Conservation (phyloP, 164 flowering plant species). For the Platanus orientalis region DNA sequence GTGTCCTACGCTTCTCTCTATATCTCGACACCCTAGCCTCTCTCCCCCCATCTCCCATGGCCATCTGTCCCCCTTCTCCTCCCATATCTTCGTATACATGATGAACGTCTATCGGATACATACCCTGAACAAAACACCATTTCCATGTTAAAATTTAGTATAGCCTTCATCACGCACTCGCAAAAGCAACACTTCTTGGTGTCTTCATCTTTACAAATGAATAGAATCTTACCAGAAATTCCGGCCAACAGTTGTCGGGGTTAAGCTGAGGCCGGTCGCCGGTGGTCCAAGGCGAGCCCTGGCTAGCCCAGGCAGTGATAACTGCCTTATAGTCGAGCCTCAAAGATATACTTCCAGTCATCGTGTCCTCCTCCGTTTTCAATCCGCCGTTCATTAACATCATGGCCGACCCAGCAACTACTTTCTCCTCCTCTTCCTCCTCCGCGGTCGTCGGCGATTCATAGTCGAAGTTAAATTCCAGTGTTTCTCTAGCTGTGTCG, state of each 20-base stretch:
- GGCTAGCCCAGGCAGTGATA: conserved; percentile 64
- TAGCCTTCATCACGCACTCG: no score
- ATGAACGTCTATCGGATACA: conserved; percentile 29
- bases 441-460: conserved; percentile 36
- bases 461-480: conserved; percentile 56
- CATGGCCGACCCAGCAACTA: conserved; percentile 2
- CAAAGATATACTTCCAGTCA: conserved; percentile 30
- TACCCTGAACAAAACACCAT: conserved; percentile 23
- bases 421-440: conserved; percentile 43
- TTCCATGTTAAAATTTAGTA: neutral
- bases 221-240: conserved; percentile 2
- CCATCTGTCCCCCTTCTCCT: conserved; percentile 23
- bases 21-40: conserved; percentile 89
- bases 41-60: conserved; percentile 57
- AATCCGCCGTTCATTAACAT: conserved; percentile 1
- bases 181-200: no score
- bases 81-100: conserved; percentile 27
- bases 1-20: conserved; percentile 77
- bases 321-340: conserved; percentile 65
- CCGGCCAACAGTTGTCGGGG: conserved; percentile 55
- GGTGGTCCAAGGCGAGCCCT: conserved; percentile 71
- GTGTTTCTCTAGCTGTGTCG: conserved; percentile 38
- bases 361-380: conserved; percentile 15
- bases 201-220: no score
- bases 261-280: conserved; percentile 60